Evolutionary conservation across 495 filamentous ascomycete species (phyloP), one percentile per base, ranked within the genome.

Genomic region (Aspergillus nanangensis): DNA sequence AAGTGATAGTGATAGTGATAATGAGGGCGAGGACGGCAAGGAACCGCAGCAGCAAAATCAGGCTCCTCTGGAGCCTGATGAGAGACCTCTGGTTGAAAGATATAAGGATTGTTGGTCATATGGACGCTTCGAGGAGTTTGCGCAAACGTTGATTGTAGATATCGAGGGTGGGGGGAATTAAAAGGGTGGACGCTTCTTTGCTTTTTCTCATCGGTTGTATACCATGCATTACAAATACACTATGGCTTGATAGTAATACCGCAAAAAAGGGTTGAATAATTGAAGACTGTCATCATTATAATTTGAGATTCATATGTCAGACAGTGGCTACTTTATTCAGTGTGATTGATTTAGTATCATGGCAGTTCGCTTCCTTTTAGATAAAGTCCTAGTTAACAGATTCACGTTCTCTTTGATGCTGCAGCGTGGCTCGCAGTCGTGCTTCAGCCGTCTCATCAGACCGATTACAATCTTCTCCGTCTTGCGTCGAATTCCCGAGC

Each of bases 31-130:
- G 45, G 70, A 74, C 1, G 76, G 71, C 8, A 44, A 64, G 25
- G 69, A 76, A 38, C 70, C 71, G 2, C 52, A 74, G 45, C 66
- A 74, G 35, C 66, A 70, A 14, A 69, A 59, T 18, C 61, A 62
- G 11, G 66, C 51, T 11, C 58, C 53, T 19, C 74, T 64, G 33
- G 79, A n/a, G n/a, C n/a, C n/a, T n/a, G n/a, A 82, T 49, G 57
- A 75, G 5, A 75, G 75, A 15, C 62, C 75, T 20, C 64, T 95
- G 55, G 87, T 88, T 29, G 76, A 89, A 34, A 89, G 86, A 65
- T 96, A 96, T 68, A 72, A 72, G 55, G 73, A 75, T 44, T 92
- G 88, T 61, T 90, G 87, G 54, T 78, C 94, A 21, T 80, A 75
- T 59, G 75, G 77, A 25, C 71, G 90, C 15, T 93, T 96, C 61